Conservation (phyloP, 345 rosid species). For the Capsella bursapastoris region DNA sequence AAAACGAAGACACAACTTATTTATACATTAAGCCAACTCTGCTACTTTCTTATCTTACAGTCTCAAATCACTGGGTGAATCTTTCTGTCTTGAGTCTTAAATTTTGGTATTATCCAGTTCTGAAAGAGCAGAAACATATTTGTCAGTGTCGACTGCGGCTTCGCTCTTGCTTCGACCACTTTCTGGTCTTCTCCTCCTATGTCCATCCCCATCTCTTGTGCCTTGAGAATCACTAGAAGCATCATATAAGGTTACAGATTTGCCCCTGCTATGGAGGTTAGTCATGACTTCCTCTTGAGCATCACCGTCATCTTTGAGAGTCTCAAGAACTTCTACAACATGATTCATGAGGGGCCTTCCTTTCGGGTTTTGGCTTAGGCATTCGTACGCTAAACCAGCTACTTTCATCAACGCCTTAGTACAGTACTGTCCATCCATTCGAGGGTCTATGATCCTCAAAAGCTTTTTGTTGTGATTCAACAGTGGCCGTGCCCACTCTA, state of each 20-base stretch:
- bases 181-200: constrained; percentile 39
- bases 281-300: constrained; percentile 51
- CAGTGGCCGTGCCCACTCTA: constrained; percentile 96
- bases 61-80: constrained; percentile 27
- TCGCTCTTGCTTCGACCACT: constrained; percentile 60
- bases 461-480: constrained; percentile 85
- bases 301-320: constrained; percentile 49
- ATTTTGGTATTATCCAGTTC: constrained; percentile 36
- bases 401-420: constrained; percentile 68
- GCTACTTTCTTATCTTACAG: constrained; percentile 39
- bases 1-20: constrained; percentile 40
- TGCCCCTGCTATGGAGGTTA: constrained; percentile 46
- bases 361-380: constrained; percentile 92
- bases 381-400: constrained; percentile 75
- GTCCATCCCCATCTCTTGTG: constrained; percentile 32
- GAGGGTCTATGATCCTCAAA: constrained; percentile 83
- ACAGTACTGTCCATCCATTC: constrained; percentile 88
- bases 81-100: constrained; percentile 28
- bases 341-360: constrained; percentile 60
- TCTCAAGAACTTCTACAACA: constrained; percentile 80
- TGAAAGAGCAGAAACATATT: constrained; percentile 30
- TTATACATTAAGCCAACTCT: constrained; percentile 35
- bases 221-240: constrained; percentile 46
- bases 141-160: constrained; percentile 30
- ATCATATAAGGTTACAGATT: constrained; percentile 59